Percentiles rank a stretch among this genome's conserved stretches.
phyloP scores from a whole-genome alignment of 306 rosid genomes.

The Gillenia trifoliata region DNA sequence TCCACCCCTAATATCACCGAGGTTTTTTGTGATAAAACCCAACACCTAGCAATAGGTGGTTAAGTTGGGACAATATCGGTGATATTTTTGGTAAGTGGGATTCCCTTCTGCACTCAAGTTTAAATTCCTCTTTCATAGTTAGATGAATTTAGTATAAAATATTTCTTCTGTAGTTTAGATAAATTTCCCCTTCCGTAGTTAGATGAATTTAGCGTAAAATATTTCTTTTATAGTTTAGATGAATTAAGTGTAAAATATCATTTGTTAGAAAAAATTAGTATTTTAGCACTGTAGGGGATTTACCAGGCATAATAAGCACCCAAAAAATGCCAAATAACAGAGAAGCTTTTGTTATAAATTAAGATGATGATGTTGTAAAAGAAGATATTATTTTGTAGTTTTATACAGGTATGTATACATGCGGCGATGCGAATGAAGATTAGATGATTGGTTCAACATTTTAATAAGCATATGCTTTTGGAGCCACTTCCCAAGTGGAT shows the following conservation, averaged over 20 bases:
- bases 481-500: not conserved
- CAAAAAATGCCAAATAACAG: not conserved
- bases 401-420: not conserved
- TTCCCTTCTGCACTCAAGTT: not conserved
- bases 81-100: no score
- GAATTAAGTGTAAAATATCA: not conserved
- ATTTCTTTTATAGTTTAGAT: no score
- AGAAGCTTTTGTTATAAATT: not conserved
- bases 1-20: no score
- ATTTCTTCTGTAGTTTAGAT: no score
- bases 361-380: not conserved
- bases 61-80: no score
- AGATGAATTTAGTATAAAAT: no score
- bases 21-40: no score
- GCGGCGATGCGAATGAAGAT: conserved; percentile 16
- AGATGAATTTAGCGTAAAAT: no score
- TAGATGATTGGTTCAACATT: conserved; percentile 5
- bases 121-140: no score
- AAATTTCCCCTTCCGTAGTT: no score
- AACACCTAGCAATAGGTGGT: no score
- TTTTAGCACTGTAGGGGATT: not conserved
- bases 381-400: not conserved
- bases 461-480: not conserved
- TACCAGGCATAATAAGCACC: not conserved
- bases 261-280: not conserved